Conservation (phyloP, 345 rosid genomes). For the Leavenworthia alabamica region DNA sequence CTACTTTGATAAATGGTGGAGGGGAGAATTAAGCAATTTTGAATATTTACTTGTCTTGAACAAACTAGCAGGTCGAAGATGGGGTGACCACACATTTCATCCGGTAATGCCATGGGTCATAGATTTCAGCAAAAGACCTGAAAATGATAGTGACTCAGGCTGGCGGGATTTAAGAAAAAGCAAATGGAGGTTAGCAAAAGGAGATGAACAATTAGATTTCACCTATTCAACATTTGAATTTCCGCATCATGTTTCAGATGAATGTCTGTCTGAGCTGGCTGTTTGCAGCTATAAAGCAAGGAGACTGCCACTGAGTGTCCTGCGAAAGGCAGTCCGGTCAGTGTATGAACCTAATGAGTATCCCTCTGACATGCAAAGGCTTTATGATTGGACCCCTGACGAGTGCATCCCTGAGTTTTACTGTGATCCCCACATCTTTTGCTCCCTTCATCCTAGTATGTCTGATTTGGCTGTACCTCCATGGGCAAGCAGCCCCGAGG, state of each 20-base stretch:
- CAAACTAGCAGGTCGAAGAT: slow-evolving; percentile 83
- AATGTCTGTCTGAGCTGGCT: slow-evolving; percentile 94
- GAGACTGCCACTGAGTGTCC: slow-evolving; percentile 80
- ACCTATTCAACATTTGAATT: slow-evolving; percentile 84
- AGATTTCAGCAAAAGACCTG: slow-evolving; percentile 81
- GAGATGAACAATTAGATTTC: slow-evolving; percentile 94
- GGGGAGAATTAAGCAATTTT: slow-evolving; percentile 78
- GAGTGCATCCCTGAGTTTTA: slow-evolving; percentile 97
- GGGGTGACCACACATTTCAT: slow-evolving; percentile 94
- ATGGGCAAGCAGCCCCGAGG: slow-evolving; percentile 79
- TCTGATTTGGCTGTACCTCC: slow-evolving; percentile 81
- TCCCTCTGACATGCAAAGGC: slow-evolving; percentile 91
- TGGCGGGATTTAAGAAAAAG: slow-evolving; percentile 93
- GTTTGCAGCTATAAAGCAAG: slow-evolving; percentile 99
- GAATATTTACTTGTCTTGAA: slow-evolving; percentile 78
- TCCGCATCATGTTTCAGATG: slow-evolving; percentile 96
- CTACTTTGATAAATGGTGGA: slow-evolving; percentile 76
- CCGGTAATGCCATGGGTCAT: slow-evolving; percentile 94
- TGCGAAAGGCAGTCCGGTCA: slow-evolving; percentile 82
- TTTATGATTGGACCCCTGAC: slow-evolving; percentile 97
- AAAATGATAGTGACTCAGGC: slow-evolving; percentile 62
- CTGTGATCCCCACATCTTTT: slow-evolving; percentile 68
- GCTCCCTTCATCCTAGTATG: slow-evolving; percentile 74
- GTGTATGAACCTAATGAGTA: slow-evolving; percentile 97
- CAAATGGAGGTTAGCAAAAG: slow-evolving; percentile 96